Evolutionary conservation across 192 early-diverging fungal species (phyloP).

Genomic region (Geranomyces michiganensis): DNA sequence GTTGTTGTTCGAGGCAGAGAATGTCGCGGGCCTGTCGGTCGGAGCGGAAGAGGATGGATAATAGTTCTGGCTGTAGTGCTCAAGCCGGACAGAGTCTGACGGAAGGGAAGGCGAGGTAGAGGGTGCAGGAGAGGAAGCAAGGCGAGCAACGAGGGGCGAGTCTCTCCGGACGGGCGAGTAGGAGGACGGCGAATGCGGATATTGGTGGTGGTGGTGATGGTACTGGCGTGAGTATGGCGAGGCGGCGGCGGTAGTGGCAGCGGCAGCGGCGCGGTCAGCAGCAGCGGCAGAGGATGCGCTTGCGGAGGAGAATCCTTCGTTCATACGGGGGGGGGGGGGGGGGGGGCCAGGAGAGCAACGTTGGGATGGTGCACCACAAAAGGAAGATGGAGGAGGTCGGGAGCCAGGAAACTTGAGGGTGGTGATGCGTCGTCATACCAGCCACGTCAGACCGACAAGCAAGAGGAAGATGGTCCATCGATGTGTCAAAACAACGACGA

Average conservation of each 20-base stretch:
- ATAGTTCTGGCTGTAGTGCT: not conserved
- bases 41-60: not conserved
- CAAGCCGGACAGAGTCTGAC: not conserved
- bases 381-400: not conserved
- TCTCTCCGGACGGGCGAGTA: slow-evolving; percentile 2
- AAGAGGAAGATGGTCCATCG: too few species aligned
- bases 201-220: not conserved
- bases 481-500: too few species aligned
- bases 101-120: slow-evolving; percentile 4
- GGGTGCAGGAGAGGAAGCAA: not conserved
- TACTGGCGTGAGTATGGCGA: not conserved
- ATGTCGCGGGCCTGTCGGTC: not conserved
- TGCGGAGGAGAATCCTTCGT: slow-evolving; percentile 1
- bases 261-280: not conserved
- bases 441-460: too few species aligned
- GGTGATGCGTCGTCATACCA: too few species aligned
- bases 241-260: not conserved
- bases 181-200: not conserved
- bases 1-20: not conserved
- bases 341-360: not conserved
- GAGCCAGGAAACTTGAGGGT: too few species aligned
- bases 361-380: not conserved
- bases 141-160: not conserved
- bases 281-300: not conserved
- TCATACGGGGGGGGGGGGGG: not conserved